Percentiles rank a stretch among this genome's conserved stretches.
phyloP scores from a whole-genome alignment of 805 yeast genomes.

The Candida pseudofarinosa region DNA sequence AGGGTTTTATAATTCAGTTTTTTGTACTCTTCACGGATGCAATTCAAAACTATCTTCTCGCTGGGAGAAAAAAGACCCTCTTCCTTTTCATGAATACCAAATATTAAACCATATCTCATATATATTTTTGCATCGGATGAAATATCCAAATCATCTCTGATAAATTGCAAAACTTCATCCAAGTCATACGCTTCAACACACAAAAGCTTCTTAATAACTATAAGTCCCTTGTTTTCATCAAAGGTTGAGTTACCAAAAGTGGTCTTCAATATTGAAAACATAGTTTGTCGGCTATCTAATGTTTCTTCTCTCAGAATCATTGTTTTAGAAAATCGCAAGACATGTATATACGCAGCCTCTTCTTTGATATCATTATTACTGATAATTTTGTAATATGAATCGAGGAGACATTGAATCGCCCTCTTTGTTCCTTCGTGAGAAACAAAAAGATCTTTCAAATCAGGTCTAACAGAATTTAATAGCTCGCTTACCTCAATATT shows the following conservation, averaged over 20 bases:
- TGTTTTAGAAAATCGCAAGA: not conserved
- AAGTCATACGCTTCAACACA: constrained; percentile 14
- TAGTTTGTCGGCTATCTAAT: not conserved
- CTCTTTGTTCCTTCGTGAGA: not conserved
- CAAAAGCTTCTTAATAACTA: constrained; percentile 14
- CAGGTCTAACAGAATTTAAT: constrained; percentile 6
- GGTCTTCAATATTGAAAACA: not conserved
- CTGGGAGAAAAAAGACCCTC: constrained; percentile 3
- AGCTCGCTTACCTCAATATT: constrained; percentile 15
- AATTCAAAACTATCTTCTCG: constrained; percentile 11
- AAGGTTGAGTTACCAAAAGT: not conserved
- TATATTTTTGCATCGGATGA: constrained; percentile 2
- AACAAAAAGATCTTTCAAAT: constrained; percentile 3
- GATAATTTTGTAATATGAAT: not conserved
- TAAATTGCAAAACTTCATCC: constrained; percentile 9
- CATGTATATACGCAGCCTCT: not conserved
- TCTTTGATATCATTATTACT: not conserved
- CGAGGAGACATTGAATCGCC: not conserved
- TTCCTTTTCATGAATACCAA: constrained; percentile 2
- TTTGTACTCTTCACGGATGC: constrained; percentile 11
- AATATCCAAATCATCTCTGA: constrained; percentile 6
- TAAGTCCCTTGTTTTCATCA: constrained; percentile 2
- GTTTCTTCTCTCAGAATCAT: not conserved
- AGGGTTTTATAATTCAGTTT: constrained; percentile 8
- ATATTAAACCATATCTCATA: constrained; percentile 8